Percentiles rank a stretch among this genome's conserved stretches.
phyloP scores from a whole-genome alignment of 148 eudicot species.

The Fagopyrum tataricum region DNA sequence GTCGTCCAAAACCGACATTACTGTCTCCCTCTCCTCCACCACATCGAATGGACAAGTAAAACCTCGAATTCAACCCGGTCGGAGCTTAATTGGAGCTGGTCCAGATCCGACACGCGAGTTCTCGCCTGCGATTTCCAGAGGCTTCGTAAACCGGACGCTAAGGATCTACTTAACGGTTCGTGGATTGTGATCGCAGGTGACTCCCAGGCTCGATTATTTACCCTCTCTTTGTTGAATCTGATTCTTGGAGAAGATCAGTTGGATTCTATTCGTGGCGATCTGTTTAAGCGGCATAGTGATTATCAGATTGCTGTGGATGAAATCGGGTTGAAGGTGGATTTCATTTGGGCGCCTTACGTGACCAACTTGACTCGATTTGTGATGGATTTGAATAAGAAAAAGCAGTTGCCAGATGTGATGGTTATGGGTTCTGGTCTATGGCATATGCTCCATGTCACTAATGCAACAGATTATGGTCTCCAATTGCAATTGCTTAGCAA shows the following conservation, averaged over 20 bases:
- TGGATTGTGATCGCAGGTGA: conserved; percentile 88
- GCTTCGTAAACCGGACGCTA: conserved; percentile 41
- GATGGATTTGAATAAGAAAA: conserved; percentile 29
- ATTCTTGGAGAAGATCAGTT: conserved; percentile 47
- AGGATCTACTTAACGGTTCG: conserved; percentile 76
- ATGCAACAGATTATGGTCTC: conserved; percentile 45
- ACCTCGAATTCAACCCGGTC: conserved; percentile 14
- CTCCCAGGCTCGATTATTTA: conserved; percentile 61
- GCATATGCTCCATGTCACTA: conserved; percentile 80
- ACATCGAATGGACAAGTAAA: conserved; percentile 25
- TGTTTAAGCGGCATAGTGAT: conserved; percentile 90
- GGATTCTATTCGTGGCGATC: conserved; percentile 39
- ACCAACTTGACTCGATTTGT: conserved; percentile 45
- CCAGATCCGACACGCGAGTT: conserved; percentile 29
- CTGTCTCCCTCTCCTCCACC: conserved; percentile 54
- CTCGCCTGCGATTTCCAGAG: conserved; percentile 61
- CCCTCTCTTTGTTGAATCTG: conserved; percentile 56
- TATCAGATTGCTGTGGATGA: conserved; percentile 57
- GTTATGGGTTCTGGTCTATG: conserved; percentile 93
- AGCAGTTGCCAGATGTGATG: conserved; percentile 65
- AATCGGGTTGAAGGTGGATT: conserved; percentile 77
- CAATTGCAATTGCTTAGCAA: conserved; percentile 38
- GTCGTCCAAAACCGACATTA: conserved; percentile 33
- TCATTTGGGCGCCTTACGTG: conserved; percentile 83
- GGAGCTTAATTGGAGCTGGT: conserved; percentile 59